A percentile compares a stretch with the other conserved stretches of the same genome.
Conservation (phyloP, 1,139 yeast species). For the Nakaseomyces bracarensis region DNA sequence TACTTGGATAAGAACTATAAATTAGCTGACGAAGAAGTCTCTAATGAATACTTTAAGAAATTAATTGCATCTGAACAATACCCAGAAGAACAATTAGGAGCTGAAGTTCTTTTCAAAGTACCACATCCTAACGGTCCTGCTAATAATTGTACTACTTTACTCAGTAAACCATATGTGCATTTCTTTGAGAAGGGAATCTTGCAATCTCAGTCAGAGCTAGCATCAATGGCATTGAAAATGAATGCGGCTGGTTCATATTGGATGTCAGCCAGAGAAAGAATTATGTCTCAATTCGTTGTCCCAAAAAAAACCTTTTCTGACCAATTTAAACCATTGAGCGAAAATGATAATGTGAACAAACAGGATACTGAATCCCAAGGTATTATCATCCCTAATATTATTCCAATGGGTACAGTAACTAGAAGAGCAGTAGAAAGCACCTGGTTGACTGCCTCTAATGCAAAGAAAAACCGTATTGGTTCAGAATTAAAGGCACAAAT, state of each 20-base stretch:
- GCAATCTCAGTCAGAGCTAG: constrained; percentile 63
- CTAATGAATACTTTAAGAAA: constrained; percentile 11
- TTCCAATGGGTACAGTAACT: constrained; percentile 95
- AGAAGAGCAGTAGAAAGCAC: constrained; percentile 95
- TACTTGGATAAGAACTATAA: constrained; percentile 49
- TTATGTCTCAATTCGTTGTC: constrained; percentile 78
- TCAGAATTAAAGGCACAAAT: constrained; percentile 87
- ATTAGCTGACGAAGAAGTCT: constrained; percentile 19
- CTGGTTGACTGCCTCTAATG: constrained; percentile 96
- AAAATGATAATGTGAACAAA: constrained; percentile 16
- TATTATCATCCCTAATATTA: constrained; percentile 70
- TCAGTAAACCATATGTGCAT: constrained; percentile 66
- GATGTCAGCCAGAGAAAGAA: constrained; percentile 84
- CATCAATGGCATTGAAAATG: constrained; percentile 66
- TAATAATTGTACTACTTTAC: constrained; percentile 65
- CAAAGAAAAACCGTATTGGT: constrained; percentile 76
- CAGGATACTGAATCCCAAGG: constrained; percentile 40
- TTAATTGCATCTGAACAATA: constrained; percentile 11
- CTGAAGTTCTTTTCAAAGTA: constrained; percentile 46
- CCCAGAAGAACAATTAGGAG: constrained; percentile 4
- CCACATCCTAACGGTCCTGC: constrained; percentile 86
- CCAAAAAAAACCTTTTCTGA: constrained; percentile 32
- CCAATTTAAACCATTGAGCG: constrained; percentile 18
- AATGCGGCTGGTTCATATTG: constrained; percentile 84
- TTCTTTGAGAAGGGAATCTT: constrained; percentile 68